Evolutionary conservation across 352 stramenopile species (phyloP), one percentile per base, ranked within the genome.

Genomic region (Phytophthora europaea): DNA sequence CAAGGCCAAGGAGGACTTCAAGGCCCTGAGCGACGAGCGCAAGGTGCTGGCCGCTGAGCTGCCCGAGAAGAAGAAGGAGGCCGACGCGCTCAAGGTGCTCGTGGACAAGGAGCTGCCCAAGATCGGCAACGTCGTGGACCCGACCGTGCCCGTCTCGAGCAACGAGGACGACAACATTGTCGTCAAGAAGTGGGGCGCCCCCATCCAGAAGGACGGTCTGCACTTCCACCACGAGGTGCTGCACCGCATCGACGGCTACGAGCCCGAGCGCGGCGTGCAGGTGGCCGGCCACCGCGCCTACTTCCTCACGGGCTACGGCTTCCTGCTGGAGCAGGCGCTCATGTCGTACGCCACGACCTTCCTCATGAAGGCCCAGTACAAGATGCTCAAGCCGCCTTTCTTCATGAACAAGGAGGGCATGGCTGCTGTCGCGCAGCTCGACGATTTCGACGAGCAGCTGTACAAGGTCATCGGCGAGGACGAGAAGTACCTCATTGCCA

Each of bases 391-490:
- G 90, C 98, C 98, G 28, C 98, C 98, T 53, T 99, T 98, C 85
- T 99, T 99, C 73, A 99, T 99, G 98, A 99, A 99, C 82, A 99
- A 99, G 92, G 97, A 99, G 20, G 79, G 95, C 33, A 99, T 99
- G 98, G 91, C 95, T 54, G 92, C 91, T 16, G 98, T 99, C 53
- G 98, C 98, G 31, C 98, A 99, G 82, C 90, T 99, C 45, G 97
- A 99, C 66, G 97, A 99, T 76, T 99, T 99, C 82, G 98, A 99
- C 81, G 98, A 99, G 82, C 97, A 99, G 78, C 84, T 99, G 9
- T 99, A 99, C 92, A 99, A 99, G 85, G 98, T 99, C 62, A 84
- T 93, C 18, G 92, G 92, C n/a, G 96, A 95, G 43, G 93, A 98
- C 77, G 98, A 99, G 62, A 99, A 99, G 84, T 99, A 99, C 79